phyloP scores from a whole-genome alignment of 2,329 filamentous ascomycete genomes.

The Diaporthe citri region DNA sequence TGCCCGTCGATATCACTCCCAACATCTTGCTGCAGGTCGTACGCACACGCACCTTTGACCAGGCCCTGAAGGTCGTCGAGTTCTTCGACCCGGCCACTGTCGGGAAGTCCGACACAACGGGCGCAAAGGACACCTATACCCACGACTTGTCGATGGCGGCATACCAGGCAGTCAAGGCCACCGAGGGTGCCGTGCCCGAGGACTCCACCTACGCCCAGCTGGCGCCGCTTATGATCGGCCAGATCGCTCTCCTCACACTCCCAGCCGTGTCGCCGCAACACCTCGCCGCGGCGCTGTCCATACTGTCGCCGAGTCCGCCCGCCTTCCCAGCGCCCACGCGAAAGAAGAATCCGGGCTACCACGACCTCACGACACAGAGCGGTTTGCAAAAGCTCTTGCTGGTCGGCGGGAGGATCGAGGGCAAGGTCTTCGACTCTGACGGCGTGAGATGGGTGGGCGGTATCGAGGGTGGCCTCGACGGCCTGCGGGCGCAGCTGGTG shows the following conservation, averaged over 20 bases:
- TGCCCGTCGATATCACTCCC: constrained; percentile 63
- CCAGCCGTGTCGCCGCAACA: constrained; percentile 87
- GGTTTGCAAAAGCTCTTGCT: constrained; percentile 90
- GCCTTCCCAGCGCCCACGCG: constrained; percentile 84
- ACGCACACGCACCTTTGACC: constrained; percentile 88
- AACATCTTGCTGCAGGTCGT: constrained; percentile 84
- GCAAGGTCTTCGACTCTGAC: constrained; percentile 82
- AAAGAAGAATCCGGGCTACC: constrained; percentile 81
- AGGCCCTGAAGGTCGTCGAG: constrained; percentile 87
- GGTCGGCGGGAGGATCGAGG: constrained; percentile 88
- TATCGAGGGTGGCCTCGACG: constrained; percentile 85
- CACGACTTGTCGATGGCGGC: constrained; percentile 69
- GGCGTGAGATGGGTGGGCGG: constrained; percentile 76
- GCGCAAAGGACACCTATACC: constrained; percentile 52
- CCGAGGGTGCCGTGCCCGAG: constrained; percentile 47
- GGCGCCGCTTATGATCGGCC: constrained; percentile 82
- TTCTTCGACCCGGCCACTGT: constrained; percentile 73
- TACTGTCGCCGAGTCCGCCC: constrained; percentile 79
- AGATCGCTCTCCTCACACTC: constrained; percentile 83
- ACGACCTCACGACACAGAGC: constrained; percentile 82
- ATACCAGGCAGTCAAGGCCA: constrained; percentile 60
- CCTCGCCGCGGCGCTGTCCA: constrained; percentile 82
- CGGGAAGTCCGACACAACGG: constrained; percentile 48
- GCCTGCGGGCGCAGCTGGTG: constrained; percentile 85
- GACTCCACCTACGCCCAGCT: constrained; percentile 69